These are phyloP conservation scores for Psilocybe tampanensis DNA, from an alignment of 768 basidiomycete genomes.

Conservation along the genomic window DNA sequence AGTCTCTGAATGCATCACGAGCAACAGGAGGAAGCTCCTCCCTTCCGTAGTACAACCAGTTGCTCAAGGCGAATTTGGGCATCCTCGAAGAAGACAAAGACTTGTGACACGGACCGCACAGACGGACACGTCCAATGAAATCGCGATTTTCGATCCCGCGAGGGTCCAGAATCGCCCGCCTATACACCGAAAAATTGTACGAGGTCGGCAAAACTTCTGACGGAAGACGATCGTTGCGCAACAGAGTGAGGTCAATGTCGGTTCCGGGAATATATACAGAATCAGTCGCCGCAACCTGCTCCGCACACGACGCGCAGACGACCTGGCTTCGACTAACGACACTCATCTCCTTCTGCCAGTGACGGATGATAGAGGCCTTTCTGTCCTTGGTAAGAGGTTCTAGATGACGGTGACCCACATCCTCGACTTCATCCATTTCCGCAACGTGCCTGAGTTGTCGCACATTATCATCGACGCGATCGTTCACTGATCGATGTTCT, in stretches of 20 bases:
- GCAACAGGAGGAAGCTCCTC: conserved; percentile 6
- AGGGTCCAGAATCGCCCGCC: background rate
- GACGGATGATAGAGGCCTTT: background rate
- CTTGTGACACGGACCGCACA: background rate
- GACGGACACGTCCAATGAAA: background rate
- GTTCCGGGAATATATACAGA: background rate
- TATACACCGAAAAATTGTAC: background rate
- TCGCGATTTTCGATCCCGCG: background rate
- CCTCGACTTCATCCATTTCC: no score
- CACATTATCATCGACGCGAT: no score
- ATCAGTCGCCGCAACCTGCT: background rate
- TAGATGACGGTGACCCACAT: background rate
- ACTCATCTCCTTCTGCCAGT: background rate
- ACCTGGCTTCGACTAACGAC: background rate
- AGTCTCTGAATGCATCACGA: conserved; percentile 2
- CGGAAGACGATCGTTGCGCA: background rate
- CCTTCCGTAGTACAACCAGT: conserved; percentile 22
- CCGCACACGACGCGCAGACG: background rate
- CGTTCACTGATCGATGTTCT: no score
- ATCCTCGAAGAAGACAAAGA: background rate
- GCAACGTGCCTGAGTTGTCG: no score
- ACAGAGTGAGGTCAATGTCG: background rate
- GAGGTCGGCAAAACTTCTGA: background rate
- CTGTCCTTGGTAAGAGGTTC: background rate
- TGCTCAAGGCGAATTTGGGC: conserved; percentile 17